A percentile compares a stretch with the other conserved stretches of the same genome.
Conservation (phyloP, 768 basidiomycete genomes). For the Lactarius sp. region DNA sequence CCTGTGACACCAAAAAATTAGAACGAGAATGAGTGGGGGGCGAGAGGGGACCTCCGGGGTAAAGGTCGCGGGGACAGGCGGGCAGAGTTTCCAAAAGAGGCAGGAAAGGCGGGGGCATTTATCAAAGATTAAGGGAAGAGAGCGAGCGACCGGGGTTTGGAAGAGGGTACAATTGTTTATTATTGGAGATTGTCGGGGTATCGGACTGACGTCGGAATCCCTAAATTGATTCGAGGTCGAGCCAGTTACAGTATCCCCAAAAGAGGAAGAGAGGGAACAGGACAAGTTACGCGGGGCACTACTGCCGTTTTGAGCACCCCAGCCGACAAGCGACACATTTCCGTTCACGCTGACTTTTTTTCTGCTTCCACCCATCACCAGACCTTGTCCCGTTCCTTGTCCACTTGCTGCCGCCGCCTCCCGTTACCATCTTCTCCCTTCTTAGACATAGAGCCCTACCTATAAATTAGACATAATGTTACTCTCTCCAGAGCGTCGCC, state of each 20-base stretch:
- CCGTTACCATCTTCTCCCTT: conserved; percentile 20
- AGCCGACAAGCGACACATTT: conserved; percentile 23
- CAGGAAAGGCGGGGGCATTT: conserved; percentile 5
- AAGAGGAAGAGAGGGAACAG: conserved; percentile 4
- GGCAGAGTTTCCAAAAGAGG: neutral
- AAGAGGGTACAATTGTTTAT: conserved; percentile 4
- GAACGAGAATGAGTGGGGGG: neutral
- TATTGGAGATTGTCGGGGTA: neutral
- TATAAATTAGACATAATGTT: conserved; percentile 27
- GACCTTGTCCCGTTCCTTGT: conserved; percentile 22
- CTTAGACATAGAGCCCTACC: conserved; percentile 14
- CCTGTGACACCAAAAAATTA: neutral
- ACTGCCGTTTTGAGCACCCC: conserved; percentile 9
- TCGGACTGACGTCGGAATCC: neutral
- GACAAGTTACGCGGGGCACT: conserved; percentile 1
- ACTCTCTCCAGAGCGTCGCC: conserved; percentile 26
- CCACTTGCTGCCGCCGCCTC: conserved; percentile 21
- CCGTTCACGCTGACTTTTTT: conserved; percentile 16
- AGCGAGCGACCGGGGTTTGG: neutral
- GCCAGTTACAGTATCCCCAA: neutral
- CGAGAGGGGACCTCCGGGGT: neutral
- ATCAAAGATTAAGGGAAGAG: neutral
- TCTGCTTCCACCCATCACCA: conserved; percentile 27
- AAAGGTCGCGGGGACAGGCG: neutral
- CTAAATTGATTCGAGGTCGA: too few relatives aligned